Base-by-base conservation (phyloP, 768 basidiomycete species). In the Dendrothele bispora region DNA sequence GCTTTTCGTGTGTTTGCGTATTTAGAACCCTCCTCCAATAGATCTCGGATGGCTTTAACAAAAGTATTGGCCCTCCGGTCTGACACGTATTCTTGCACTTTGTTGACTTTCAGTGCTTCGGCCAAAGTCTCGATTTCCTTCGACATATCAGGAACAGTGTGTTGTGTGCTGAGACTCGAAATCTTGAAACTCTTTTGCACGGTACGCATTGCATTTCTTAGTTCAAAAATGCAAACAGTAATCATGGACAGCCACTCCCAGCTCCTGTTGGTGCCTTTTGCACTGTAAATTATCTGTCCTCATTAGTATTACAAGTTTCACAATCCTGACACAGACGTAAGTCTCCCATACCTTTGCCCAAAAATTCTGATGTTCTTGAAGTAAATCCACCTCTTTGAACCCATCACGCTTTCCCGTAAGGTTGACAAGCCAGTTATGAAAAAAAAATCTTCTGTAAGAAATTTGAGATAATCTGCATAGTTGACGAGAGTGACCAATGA, bases 351-450 rank as follows among this genome's bases (percentile, higher is more conserved):
- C 60, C 50, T 64, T 63, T 1, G 46, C 36, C 58, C 58, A 64
- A 32, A 60, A 61, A n/a, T 32, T 32, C n/a, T 32, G 30, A 32
- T 32, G 30, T 32, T 32, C 30, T n/a, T 32, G 30, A 10, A 57
- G 43, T 30, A 62, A 49, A 44, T 62, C 61, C 39, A 63, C 55
- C 36, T 61, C 61, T 30, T 58, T 59, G 49, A 61, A 63, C 5
- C 49, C 46, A 24, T 55, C 42, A 1, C 20, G 5, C 1, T 39
- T 32, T 0, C 59, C 59, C 29, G 2, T 34, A 2, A 56, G 40
- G 42, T 63, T 63, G 0, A 55, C 53, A 0, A 63, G 50, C 62
- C 62, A 63, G 39, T 63, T 63, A 15, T 50, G 37, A 10, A 55
- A 46, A 22, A 48, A 44, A n/a, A 40, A 14, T 14, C n/a, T 38